Base-by-base conservation (phyloP, 257 asterid species). In the Solanum infundibuliforme region DNA sequence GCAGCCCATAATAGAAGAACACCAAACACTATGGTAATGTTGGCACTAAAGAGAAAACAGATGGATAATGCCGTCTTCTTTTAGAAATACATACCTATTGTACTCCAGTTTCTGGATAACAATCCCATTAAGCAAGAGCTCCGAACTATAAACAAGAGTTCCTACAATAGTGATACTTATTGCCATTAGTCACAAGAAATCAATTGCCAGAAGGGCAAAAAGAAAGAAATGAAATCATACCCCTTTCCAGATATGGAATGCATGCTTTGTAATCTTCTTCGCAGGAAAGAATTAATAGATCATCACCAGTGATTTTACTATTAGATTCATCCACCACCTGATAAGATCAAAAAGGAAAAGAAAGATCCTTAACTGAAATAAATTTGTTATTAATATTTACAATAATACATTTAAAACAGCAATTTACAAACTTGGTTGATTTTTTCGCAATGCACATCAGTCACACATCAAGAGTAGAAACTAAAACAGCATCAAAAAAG, bases 101-200 rank as follows among this genome's bases (percentile, higher is more conserved):
- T 91, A 94, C 87, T 95, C 94, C 85, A 95, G 92, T 89, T 90
- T 92, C 89, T 95, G 98, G 82, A 91, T 92, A 65, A 96, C 89
- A 86, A 94, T 95, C 39, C 98, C 98, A 66, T 92, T 93, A 77
- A 95, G 93, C 93, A 96, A 91, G 89, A 95, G 98, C 93, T 95
- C 98, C 3, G 97, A 92, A 90, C 91, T 90, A 87, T 94, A 94
- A 29, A 95, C 83, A 36, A 88, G 88, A 91, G 90, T 93, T 89
- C 98, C 98, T 95, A 94, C 88, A 91, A 88, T 41, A 88, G 89
- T 31, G 69, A 88, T 75, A 52, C 65, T 35, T 66, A n/a, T 84
- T 87, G 89, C 38, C 86, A 81, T 74, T 41, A 86, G n/a, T 60
- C 69, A 84, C 72, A 79, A 76, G 88, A 73, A 89, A 87, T 10